A percentile compares a stretch with the other conserved stretches of the same genome.
phyloP scores from a whole-genome alignment of 2,329 filamentous ascomycete species.

The Neofusicoccum umdonicola region DNA sequence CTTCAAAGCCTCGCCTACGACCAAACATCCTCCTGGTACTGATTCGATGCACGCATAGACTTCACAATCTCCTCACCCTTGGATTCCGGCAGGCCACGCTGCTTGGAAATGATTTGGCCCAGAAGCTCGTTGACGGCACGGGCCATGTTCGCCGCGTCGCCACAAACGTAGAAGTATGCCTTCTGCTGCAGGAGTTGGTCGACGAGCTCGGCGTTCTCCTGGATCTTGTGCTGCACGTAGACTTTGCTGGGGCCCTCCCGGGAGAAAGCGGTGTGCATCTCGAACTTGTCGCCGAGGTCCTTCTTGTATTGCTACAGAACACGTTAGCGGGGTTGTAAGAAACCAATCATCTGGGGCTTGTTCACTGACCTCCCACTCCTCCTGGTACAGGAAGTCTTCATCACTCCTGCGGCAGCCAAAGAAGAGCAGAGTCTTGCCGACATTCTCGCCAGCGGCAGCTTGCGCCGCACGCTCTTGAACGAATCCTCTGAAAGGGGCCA shows the following conservation, averaged over 20 bases:
- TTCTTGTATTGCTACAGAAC: conserved; percentile 71
- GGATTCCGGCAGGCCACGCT: conserved; percentile 75
- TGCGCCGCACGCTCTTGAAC: conserved; percentile 88
- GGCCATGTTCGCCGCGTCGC: conserved; percentile 96
- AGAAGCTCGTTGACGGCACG: conserved; percentile 88
- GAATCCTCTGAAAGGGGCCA: conserved; percentile 93
- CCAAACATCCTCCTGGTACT: conserved; percentile 86
- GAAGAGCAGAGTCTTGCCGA: conserved; percentile 88
- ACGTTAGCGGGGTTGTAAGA: conserved; percentile 27
- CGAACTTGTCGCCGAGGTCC: conserved; percentile 81
- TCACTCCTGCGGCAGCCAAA: conserved; percentile 84
- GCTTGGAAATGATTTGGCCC: conserved; percentile 78
- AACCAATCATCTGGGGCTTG: conserved; percentile 18
- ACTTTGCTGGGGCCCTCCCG: conserved; percentile 83
- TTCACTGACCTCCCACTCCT: conserved; percentile 85
- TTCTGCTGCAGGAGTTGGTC: conserved; percentile 82
- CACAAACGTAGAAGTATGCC: conserved; percentile 96
- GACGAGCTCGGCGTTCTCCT: conserved; percentile 78
- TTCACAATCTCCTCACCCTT: conserved; percentile 97
- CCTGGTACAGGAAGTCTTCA: conserved; percentile 91
- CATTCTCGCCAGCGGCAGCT: conserved; percentile 73
- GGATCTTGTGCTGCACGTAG: conserved; percentile 91
- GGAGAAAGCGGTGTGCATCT: conserved; percentile 93
- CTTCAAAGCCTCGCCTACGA: conserved; percentile 43
- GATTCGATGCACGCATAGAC: conserved; percentile 89